These are phyloP conservation scores for Lichtheimia hyalospora DNA, from an alignment of 371 early-diverging fungal species.

Conservation along the genomic window DNA sequence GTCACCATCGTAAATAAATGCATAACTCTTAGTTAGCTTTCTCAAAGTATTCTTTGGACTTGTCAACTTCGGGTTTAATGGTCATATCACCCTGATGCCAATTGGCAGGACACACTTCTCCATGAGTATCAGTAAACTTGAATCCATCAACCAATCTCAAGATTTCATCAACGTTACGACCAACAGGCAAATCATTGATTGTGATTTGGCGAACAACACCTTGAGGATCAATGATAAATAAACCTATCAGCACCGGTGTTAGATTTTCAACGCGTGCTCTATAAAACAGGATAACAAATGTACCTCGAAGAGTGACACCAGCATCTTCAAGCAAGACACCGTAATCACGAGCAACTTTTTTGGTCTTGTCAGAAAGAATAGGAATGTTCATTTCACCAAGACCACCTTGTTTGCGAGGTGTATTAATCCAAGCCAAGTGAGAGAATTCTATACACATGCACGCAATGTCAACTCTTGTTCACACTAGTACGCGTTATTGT, in stretches of 20 bases:
- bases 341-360: conserved; percentile 67
- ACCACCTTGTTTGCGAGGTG: conserved; percentile 76
- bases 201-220: conserved; percentile 54
- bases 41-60: conserved; percentile 81
- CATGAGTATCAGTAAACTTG: conserved; percentile 70
- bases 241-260: conserved; percentile 11
- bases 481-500: background rate
- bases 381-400: conserved; percentile 74
- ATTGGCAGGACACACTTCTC: conserved; percentile 82
- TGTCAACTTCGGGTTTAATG: conserved; percentile 66
- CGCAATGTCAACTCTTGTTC: background rate
- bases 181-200: conserved; percentile 73
- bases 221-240: conserved; percentile 79
- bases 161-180: conserved; percentile 72
- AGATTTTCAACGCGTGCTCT: background rate
- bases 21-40: conserved; percentile 10
- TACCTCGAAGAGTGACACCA: conserved; percentile 52
- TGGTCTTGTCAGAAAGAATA: conserved; percentile 69
- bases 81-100: conserved; percentile 73
- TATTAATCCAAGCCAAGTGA: conserved; percentile 64
- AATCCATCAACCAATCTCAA: conserved; percentile 80
- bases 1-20: no score
- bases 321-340: conserved; percentile 68
- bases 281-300: background rate
- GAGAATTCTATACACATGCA: conserved; percentile 31